phyloP scores from a whole-genome alignment of 371 early-diverging fungal species.

The Syncephalastrum monosporum region DNA sequence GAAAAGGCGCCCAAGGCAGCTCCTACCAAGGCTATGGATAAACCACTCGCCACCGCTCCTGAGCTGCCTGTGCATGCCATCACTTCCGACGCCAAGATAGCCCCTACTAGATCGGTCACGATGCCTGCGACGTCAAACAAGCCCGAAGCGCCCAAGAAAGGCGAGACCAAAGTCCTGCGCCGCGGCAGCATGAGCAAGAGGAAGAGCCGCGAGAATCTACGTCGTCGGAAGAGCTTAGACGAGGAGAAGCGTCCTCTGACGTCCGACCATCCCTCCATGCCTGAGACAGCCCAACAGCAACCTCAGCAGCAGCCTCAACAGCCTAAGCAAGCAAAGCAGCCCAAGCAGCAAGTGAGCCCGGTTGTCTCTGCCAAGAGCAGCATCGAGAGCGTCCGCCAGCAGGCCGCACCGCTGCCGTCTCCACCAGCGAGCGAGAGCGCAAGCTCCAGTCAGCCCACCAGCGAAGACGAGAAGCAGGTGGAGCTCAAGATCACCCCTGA shows the following conservation, averaged over 20 bases:
- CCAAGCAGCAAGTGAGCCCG: background rate
- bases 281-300: conserved; percentile 5
- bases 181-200: conserved; percentile 35
- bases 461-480: conserved; percentile 12
- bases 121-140: conserved; percentile 3
- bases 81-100: background rate
- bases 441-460: background rate
- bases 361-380: background rate
- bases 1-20: conserved; percentile 2
- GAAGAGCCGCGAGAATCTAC: conserved; percentile 39
- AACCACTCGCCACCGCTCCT: background rate
- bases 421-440: background rate
- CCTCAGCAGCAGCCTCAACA: background rate
- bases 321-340: background rate
- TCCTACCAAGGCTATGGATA: conserved; percentile 7
- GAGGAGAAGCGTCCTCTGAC: no score
- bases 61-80: background rate
- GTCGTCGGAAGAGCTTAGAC: conserved; percentile 10
- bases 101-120: background rate
- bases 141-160: conserved; percentile 4
- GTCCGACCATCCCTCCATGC: no score
- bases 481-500: conserved; percentile 6
- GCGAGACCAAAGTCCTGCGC: conserved; percentile 16
- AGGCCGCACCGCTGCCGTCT: no score
- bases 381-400: conserved; percentile 2